Evolutionary conservation across 2,329 filamentous ascomycete species (phyloP).

Genomic region (Aspergillus ochraceoroseus): DNA sequence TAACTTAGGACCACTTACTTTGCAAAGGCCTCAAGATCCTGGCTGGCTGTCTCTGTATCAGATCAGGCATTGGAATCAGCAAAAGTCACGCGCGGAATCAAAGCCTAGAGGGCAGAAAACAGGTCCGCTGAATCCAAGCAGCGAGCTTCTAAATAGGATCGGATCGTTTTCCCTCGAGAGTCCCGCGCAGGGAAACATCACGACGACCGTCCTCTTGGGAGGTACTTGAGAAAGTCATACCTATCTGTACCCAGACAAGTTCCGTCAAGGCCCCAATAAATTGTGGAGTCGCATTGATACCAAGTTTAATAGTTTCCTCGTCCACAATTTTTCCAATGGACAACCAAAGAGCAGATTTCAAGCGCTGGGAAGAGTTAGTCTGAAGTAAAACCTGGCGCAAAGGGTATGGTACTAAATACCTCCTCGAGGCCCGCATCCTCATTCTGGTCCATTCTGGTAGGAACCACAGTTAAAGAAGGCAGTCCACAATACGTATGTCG

Average conservation of each 20-base stretch:
- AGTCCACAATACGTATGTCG: no score
- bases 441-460: conserved; percentile 24
- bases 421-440: conserved; percentile 34
- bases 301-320: conserved; percentile 66
- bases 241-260: conserved; percentile 80
- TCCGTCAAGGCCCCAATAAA: conserved; percentile 84
- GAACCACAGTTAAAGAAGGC: no score
- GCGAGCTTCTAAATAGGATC: no score
- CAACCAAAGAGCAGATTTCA: conserved; percentile 82
- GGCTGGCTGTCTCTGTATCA: conserved; percentile 49
- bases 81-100: no score
- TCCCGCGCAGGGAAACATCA: no score
- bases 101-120: no score
- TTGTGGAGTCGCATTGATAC: conserved; percentile 83
- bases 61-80: no score
- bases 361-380: conserved; percentile 52
- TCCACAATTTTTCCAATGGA: conserved; percentile 83
- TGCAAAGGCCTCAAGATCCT: conserved; percentile 62
- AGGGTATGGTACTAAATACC: conserved; percentile 23
- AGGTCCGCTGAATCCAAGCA: no score
- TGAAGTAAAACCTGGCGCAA: no score
- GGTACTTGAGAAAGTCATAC: conserved; percentile 52
- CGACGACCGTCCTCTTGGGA: no score
- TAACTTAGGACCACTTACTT: conserved; percentile 37
- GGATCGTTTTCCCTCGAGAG: no score